phyloP scores from a whole-genome alignment of 2,329 filamentous ascomycete genomes.

The Sporothrix sp. region DNA sequence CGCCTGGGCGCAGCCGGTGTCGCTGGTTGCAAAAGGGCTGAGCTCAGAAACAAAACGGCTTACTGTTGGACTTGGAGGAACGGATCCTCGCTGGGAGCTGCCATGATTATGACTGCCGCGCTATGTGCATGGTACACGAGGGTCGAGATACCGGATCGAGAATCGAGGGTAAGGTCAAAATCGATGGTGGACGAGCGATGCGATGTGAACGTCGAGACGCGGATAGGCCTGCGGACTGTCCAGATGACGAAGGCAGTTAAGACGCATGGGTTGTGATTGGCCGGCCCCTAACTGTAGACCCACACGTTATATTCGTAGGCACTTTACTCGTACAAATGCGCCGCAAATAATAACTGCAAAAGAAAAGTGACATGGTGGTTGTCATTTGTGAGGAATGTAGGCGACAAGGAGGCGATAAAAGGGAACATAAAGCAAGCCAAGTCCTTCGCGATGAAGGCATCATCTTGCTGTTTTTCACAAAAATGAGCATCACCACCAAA shows the following conservation, averaged over 20 bases:
- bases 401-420: no score
- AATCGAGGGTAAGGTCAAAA: background rate
- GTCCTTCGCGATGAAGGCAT: no score
- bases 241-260: slow-evolving; percentile 5
- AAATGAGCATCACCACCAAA: no score
- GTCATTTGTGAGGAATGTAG: no score
- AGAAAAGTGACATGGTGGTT: no score
- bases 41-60: background rate
- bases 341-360: no score
- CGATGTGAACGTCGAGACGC: background rate
- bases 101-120: slow-evolving; percentile 50
- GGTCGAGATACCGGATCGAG: background rate
- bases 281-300: background rate
- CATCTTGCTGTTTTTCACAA: no score
- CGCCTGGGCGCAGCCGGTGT: no score
- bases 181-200: background rate
- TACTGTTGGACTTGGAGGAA: slow-evolving; percentile 66
- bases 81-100: slow-evolving; percentile 56
- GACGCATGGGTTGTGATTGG: background rate
- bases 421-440: no score
- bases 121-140: background rate
- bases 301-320: no score
- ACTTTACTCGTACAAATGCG: no score
- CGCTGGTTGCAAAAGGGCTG: no score
- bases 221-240: background rate